Conservation (phyloP, 352 stramenopile species). For the Pythium vanterpoolii region DNA sequence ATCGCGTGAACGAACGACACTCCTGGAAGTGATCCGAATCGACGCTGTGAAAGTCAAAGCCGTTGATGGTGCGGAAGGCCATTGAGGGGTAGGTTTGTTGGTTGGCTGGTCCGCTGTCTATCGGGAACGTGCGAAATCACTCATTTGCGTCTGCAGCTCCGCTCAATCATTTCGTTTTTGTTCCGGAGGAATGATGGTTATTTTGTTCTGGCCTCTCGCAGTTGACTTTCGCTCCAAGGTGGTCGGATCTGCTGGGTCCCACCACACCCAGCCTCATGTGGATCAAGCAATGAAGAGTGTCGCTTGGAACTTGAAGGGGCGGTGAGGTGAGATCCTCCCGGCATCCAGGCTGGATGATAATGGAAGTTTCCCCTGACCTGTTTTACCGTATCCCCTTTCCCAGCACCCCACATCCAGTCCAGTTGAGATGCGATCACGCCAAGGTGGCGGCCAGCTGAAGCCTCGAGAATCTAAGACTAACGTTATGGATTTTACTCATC, state of each 20-base stretch:
- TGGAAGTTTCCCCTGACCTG: too few relatives aligned
- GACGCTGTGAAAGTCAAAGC: too few relatives aligned
- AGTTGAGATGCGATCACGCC: neutral
- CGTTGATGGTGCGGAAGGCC: too few relatives aligned
- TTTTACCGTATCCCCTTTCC: neutral
- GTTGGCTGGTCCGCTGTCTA: too few relatives aligned
- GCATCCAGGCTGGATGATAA: neutral
- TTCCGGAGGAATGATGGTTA: slow-evolving; percentile 11
- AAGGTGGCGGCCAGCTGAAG: too few relatives aligned
- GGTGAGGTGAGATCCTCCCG: slow-evolving; percentile 8
- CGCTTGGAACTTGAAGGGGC: slow-evolving; percentile 5
- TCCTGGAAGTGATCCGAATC: too few relatives aligned
- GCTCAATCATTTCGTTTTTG: slow-evolving; percentile 1
- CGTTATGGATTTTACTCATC: too few relatives aligned
- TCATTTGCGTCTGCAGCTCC: too few relatives aligned
- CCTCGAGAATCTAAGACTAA: neutral
- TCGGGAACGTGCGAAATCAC: too few relatives aligned
- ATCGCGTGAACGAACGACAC: too few relatives aligned
- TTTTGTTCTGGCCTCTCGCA: neutral
- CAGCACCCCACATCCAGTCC: too few relatives aligned
- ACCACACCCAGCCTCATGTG: neutral
- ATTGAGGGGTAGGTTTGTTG: too few relatives aligned
- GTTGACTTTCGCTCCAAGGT: slow-evolving; percentile 7
- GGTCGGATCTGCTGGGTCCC: neutral
- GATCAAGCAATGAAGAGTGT: slow-evolving; percentile 12